phyloP scores from a whole-genome alignment of 257 asterid genomes.

The Leonotis leonurus region DNA sequence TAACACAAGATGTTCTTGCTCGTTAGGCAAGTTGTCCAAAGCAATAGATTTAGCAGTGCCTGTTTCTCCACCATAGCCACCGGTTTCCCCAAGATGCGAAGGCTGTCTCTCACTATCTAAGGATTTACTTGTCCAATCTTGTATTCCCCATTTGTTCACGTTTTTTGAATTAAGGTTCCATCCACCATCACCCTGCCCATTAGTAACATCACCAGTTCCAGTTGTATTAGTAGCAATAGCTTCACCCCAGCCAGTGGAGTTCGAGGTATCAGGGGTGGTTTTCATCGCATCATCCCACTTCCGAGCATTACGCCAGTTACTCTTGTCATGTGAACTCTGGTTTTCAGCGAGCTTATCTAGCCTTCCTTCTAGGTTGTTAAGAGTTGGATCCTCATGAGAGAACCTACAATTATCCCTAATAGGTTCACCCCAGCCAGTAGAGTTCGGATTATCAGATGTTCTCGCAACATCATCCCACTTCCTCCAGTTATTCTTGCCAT shows the following conservation, averaged over 20 bases:
- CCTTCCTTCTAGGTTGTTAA: constrained; percentile 25
- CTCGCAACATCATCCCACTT: constrained; percentile 34
- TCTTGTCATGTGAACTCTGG: constrained; percentile 26
- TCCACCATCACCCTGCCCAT: constrained; percentile 28
- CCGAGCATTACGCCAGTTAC: constrained; percentile 31
- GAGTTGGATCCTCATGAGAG: constrained; percentile 6
- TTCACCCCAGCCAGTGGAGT: constrained; percentile 37
- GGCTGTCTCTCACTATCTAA: constrained; percentile 21
- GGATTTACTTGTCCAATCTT: constrained; percentile 19
- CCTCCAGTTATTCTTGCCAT: constrained; percentile 29
- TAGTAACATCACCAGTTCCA: constrained; percentile 13
- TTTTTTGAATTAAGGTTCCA: constrained; percentile 20
- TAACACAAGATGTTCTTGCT: constrained; percentile 22
- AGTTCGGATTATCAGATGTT: constrained; percentile 21
- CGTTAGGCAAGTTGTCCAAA: constrained; percentile 19
- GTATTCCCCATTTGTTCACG: constrained; percentile 29
- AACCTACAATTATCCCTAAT: constrained; percentile 15
- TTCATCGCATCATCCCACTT: constrained; percentile 34
- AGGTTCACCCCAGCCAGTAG: constrained; percentile 35
- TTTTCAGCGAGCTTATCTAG: constrained; percentile 30
- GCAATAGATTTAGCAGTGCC: constrained; percentile 24
- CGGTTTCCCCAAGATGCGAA: constrained; percentile 23
- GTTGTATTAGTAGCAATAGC: constrained; percentile 17
- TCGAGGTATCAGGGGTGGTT: constrained; percentile 20
- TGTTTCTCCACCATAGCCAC: constrained; percentile 21